Percentiles rank a stretch among this genome's conserved stretches.
Evolutionary conservation across 164 flowering plant species (phyloP).

Genomic region (Stephania yunnanensis): DNA sequence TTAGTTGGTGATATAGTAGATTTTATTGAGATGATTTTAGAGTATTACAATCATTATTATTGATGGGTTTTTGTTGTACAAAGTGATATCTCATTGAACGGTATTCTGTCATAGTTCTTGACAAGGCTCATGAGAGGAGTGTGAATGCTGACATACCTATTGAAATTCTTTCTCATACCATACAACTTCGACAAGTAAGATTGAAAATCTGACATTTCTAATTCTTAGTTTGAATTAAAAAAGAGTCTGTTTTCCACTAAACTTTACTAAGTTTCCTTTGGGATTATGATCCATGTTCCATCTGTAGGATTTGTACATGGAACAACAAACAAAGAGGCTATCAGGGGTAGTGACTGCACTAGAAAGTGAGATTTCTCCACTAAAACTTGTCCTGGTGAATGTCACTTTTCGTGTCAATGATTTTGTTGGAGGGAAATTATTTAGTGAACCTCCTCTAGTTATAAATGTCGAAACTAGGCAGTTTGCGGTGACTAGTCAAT

Average conservation of each 20-base stretch:
- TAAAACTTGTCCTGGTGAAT: slow-evolving; percentile 93
- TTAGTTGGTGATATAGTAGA: neutral
- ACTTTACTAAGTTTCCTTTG: neutral
- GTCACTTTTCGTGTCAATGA: slow-evolving; percentile 49
- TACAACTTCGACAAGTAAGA: slow-evolving; percentile 63
- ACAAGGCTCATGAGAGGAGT: slow-evolving; percentile 99
- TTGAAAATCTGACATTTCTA: neutral
- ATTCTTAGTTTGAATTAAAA: neutral
- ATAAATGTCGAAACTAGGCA: too few species aligned
- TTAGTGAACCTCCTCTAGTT: too few species aligned
- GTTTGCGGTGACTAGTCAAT: too few species aligned
- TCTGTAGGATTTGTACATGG: slow-evolving; percentile 45
- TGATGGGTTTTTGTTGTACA: slow-evolving; percentile 34
- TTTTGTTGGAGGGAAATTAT: too few species aligned
- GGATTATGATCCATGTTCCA: neutral
- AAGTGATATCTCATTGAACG: slow-evolving; percentile 74
- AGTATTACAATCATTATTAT: neutral
- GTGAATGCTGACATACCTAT: slow-evolving; percentile 92
- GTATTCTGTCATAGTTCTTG: slow-evolving; percentile 79
- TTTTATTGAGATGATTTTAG: neutral
- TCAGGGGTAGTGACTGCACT: slow-evolving; percentile 40
- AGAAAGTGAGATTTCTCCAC: slow-evolving; percentile 45
- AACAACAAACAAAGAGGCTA: slow-evolving; percentile 49
- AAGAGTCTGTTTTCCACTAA: neutral
- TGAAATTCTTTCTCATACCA: slow-evolving; percentile 87